These are phyloP conservation scores for Fusarium continuum DNA, from an alignment of 2,329 filamentous ascomycete genomes.

Conservation along the genomic window DNA sequence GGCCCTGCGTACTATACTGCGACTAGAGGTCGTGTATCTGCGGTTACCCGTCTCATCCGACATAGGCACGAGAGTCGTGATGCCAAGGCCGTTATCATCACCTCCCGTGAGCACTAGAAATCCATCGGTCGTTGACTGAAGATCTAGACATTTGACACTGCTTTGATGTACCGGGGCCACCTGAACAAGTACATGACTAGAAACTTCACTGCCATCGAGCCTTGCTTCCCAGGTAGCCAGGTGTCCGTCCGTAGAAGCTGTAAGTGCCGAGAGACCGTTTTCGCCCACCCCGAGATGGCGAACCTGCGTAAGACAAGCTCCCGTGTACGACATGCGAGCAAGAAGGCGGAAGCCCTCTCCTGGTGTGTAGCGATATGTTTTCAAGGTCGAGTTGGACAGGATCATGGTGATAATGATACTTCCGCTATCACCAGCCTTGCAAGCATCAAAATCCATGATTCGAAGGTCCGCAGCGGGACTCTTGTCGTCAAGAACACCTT, in stretches of 20 bases:
- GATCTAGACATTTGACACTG: conserved; percentile 74
- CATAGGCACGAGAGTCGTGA: conserved; percentile 53
- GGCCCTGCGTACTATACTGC: conserved; percentile 56
- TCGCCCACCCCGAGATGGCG: conserved; percentile 52
- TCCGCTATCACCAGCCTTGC: conserved; percentile 31
- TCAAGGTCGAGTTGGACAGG: conserved; percentile 85
- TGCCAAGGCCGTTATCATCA: conserved; percentile 83
- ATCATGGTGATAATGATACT: conserved; percentile 73
- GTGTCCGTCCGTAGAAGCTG: conserved; percentile 84
- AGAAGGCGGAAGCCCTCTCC: conserved; percentile 58
- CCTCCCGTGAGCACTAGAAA: conserved; percentile 77
- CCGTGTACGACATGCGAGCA: conserved; percentile 69
- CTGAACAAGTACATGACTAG: conserved; percentile 43
- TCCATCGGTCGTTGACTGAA: conserved; percentile 47
- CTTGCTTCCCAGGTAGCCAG: conserved; percentile 54
- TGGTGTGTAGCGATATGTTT: conserved; percentile 62
- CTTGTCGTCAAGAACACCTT: conserved; percentile 62
- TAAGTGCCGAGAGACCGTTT: conserved; percentile 59
- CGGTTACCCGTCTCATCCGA: conserved; percentile 20
- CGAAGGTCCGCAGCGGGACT: conserved; percentile 72
- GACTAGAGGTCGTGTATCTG: conserved; percentile 37
- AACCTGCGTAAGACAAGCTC: conserved; percentile 78
- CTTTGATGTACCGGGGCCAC: conserved; percentile 75
- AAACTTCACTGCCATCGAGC: neutral
- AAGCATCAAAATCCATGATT: conserved; percentile 80